phyloP scores from a whole-genome alignment of 257 asterid genomes.

The Ilex asprella region DNA sequence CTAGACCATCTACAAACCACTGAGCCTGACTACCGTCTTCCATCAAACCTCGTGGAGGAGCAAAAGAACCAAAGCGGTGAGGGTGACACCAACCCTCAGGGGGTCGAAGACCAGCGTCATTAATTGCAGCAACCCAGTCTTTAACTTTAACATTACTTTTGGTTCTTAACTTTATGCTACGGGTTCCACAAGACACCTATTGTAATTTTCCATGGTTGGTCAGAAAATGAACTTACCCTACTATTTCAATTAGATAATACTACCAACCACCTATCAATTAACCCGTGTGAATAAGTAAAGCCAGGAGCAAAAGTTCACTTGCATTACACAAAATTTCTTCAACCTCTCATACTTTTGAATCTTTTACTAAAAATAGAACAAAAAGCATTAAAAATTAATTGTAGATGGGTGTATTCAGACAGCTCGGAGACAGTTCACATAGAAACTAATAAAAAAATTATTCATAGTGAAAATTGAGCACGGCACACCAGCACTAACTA shows the following conservation, averaged over 20 bases:
- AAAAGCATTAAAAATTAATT: too few species aligned
- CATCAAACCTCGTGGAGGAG: conserved; percentile 93
- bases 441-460: too few species aligned
- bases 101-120: conserved; percentile 93
- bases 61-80: conserved; percentile 95
- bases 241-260: neutral
- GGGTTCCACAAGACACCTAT: conserved; percentile 88
- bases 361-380: too few species aligned
- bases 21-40: conserved; percentile 92
- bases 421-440: too few species aligned
- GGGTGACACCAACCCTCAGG: conserved; percentile 99
- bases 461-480: too few species aligned
- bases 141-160: conserved; percentile 65
- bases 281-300: neutral
- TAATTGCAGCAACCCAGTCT: conserved; percentile 96
- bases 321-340: neutral
- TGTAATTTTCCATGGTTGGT: conserved; percentile 14
- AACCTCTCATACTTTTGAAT: neutral
- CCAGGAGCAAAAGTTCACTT: neutral
- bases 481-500: too few species aligned
- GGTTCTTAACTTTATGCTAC: conserved; percentile 80
- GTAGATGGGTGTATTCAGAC: too few species aligned
- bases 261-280: neutral
- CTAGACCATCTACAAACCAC: conserved; percentile 95
- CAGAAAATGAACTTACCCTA: conserved; percentile 2